Conservation (phyloP, 768 basidiomycete species). For the Lyophyllum semitale region DNA sequence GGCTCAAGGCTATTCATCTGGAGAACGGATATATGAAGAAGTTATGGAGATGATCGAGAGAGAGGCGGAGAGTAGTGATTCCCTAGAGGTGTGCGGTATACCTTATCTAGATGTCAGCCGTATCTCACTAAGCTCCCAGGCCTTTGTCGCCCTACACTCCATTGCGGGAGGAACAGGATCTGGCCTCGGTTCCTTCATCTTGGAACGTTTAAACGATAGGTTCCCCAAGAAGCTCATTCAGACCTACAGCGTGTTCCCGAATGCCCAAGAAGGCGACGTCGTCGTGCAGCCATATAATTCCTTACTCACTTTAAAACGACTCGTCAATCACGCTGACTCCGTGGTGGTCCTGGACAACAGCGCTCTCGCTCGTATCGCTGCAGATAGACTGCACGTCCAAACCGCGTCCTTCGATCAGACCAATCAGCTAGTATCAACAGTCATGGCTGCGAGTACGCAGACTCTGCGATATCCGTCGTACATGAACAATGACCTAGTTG, state of each 20-base stretch:
- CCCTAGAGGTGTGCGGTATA: constrained; percentile 71
- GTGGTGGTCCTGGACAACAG: constrained; percentile 98
- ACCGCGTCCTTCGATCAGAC: constrained; percentile 90
- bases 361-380: constrained; percentile 89
- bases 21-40: constrained; percentile 92
- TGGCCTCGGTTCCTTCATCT: constrained; percentile 95
- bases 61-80: constrained; percentile 97
- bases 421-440: constrained; percentile 92
- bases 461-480: constrained; percentile 97
- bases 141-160: constrained; percentile 98
- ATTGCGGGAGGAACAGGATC: constrained; percentile 99
- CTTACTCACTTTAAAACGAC: constrained; percentile 85
- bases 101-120: too few relatives aligned
- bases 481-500: constrained; percentile 99
- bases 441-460: constrained; percentile 97
- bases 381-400: constrained; percentile 86
- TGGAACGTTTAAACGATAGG: constrained; percentile 94
- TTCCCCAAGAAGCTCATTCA: constrained; percentile 99
- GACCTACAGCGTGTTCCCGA: constrained; percentile 98
- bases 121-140: too few relatives aligned
- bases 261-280: constrained; percentile 90
- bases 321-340: constrained; percentile 95
- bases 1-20: constrained; percentile 92
- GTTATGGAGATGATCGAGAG: constrained; percentile 99
- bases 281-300: constrained; percentile 99